These are phyloP conservation scores for Coemansia sp. DNA, from an alignment of 192 early-diverging fungal genomes.

Conservation along the genomic window DNA sequence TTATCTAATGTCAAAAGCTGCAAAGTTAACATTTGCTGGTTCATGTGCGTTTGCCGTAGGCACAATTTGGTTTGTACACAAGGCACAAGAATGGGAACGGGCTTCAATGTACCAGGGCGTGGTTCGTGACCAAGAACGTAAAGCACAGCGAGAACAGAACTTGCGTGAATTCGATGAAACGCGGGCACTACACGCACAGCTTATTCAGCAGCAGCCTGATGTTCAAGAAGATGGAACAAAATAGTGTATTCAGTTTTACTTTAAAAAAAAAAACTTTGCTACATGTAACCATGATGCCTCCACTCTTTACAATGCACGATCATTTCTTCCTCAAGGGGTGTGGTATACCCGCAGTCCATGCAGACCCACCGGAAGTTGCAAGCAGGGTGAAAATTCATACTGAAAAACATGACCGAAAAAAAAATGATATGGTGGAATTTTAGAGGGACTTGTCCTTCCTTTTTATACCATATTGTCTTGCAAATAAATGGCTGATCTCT, in stretches of 20 bases:
- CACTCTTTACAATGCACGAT: slow-evolving; percentile 2
- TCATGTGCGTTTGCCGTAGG: slow-evolving; percentile 43
- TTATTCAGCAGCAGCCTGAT: slow-evolving; percentile 36
- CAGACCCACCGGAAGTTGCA: slow-evolving; percentile 4
- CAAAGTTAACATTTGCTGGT: slow-evolving; percentile 42
- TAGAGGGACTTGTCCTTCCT: no score
- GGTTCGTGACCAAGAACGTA: slow-evolving; percentile 46
- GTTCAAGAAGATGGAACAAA: slow-evolving; percentile 3
- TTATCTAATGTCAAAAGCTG: slow-evolving; percentile 38
- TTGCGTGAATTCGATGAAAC: slow-evolving; percentile 46
- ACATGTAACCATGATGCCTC: neutral
- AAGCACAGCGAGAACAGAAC: slow-evolving; percentile 47
- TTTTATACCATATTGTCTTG: no score
- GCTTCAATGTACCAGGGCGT: slow-evolving; percentile 52
- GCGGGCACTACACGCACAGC: slow-evolving; percentile 39
- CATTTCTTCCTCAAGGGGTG: neutral
- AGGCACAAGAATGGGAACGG: slow-evolving; percentile 38
- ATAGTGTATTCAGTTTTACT: neutral
- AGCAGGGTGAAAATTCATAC: neutral
- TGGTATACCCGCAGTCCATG: neutral
- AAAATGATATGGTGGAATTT: no score
- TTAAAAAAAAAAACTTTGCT: neutral
- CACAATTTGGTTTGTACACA: slow-evolving; percentile 53
- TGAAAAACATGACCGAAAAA: neutral
- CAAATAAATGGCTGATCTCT: no score